phyloP scores from a whole-genome alignment of 1,284 basidiomycete genomes.

The Malassezia vespertilionis region DNA sequence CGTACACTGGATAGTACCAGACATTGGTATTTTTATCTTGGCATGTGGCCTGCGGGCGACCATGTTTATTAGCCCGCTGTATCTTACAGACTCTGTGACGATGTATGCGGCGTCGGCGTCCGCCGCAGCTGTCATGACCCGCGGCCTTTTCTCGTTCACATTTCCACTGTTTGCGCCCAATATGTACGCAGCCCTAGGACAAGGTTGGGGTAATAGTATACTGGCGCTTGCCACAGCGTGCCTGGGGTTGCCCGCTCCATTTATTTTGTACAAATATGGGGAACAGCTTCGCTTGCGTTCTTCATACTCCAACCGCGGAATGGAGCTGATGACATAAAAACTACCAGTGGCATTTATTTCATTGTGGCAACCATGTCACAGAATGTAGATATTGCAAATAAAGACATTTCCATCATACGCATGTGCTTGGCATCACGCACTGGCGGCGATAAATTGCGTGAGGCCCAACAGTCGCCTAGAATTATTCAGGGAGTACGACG shows the following conservation, averaged over 20 bases:
- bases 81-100: slow-evolving; percentile 18
- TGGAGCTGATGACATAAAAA: slow-evolving; percentile 2
- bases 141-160: slow-evolving; percentile 44
- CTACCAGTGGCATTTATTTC: too few relatives aligned
- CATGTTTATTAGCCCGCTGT: slow-evolving; percentile 19
- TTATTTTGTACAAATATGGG: slow-evolving; percentile 5
- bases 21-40: slow-evolving; percentile 27
- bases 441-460: too few relatives aligned
- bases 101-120: slow-evolving; percentile 20
- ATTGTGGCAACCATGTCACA: neutral
- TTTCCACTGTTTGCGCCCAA: slow-evolving; percentile 64
- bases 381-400: neutral
- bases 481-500: too few relatives aligned
- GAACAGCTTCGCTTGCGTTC: neutral
- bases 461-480: too few relatives aligned
- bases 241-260: slow-evolving; percentile 22
- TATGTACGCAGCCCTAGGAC: slow-evolving; percentile 54
- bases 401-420: too few relatives aligned
- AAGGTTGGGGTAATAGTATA: slow-evolving; percentile 51
- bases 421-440: too few relatives aligned
- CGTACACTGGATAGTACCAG: slow-evolving; percentile 62
- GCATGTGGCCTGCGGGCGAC: slow-evolving; percentile 15
- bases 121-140: slow-evolving; percentile 4
- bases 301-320: neutral
- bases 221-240: slow-evolving; percentile 19